phyloP scores from a whole-genome alignment of 2,329 filamentous ascomycete genomes.

The Magnaporthiopsis poae region DNA sequence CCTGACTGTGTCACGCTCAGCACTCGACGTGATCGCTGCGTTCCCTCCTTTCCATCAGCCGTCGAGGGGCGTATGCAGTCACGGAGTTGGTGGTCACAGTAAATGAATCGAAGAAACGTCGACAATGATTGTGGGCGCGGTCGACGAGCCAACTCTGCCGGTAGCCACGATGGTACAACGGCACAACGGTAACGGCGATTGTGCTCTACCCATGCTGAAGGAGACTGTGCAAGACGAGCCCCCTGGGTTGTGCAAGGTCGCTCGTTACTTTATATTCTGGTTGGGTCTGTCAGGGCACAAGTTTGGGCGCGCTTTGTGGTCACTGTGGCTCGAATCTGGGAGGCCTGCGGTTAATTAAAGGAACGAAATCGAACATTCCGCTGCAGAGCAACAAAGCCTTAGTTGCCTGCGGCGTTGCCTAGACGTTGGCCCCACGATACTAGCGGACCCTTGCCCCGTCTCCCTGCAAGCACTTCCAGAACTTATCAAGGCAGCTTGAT shows the following conservation, averaged over 20 bases:
- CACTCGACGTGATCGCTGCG: too few relatives aligned
- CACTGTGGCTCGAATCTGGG: background rate
- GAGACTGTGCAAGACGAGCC: too few relatives aligned
- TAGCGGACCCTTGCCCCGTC: background rate
- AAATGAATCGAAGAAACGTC: background rate
- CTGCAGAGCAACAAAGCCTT: background rate
- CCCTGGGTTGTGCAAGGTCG: too few relatives aligned
- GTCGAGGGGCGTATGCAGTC: background rate
- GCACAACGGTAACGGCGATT: too few relatives aligned
- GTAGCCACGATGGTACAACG: too few relatives aligned
- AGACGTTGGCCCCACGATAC: background rate
- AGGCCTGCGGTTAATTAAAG: background rate
- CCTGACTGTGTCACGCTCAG: too few relatives aligned
- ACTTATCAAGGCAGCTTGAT: background rate
- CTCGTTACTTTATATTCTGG: background rate
- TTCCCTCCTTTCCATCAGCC: background rate
- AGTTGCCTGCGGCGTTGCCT: background rate
- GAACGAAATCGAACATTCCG: background rate
- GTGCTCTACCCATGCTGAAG: too few relatives aligned
- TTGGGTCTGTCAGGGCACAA: background rate
- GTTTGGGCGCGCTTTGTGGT: too few relatives aligned
- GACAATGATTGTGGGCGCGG: background rate
- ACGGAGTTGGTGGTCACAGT: background rate
- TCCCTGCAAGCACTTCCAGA: background rate
- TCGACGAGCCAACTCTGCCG: too few relatives aligned